These are phyloP conservation scores for Eutrema japonicum DNA, from an alignment of 345 rosid species.

Conservation along the genomic window DNA sequence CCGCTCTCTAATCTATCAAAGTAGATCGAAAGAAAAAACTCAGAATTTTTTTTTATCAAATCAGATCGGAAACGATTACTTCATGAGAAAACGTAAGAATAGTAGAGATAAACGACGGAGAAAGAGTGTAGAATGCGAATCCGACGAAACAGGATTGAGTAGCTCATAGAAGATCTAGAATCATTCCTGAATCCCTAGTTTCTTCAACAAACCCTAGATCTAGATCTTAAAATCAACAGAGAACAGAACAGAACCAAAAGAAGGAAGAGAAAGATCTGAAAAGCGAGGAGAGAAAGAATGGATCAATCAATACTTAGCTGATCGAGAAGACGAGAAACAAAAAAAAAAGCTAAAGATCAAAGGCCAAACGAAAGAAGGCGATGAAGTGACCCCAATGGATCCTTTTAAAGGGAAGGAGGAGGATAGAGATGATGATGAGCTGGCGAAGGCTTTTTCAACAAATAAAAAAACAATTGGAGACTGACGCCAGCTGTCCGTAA, in stretches of 20 bases:
- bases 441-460: slow-evolving; percentile 5
- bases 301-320: slow-evolving; percentile 40
- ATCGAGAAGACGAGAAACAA: slow-evolving; percentile 24
- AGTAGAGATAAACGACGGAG: slow-evolving; percentile 91
- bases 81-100: slow-evolving; percentile 87
- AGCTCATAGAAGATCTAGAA: slow-evolving; percentile 62
- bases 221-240: slow-evolving; percentile 24
- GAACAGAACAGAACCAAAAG: not conserved
- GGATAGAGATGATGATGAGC: slow-evolving; percentile 28
- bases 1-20: slow-evolving; percentile 28
- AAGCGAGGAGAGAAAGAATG: not conserved
- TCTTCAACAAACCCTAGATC: slow-evolving; percentile 36
- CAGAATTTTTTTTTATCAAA: not conserved
- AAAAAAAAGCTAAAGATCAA: not conserved
- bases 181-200: slow-evolving; percentile 48
- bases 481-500: slow-evolving; percentile 17
- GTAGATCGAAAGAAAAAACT: not conserved
- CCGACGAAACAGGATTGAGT: slow-evolving; percentile 63
- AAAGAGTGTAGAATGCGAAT: slow-evolving; percentile 83
- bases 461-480: not conserved
- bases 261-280: not conserved
- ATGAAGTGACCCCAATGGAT: not conserved
- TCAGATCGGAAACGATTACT: slow-evolving; percentile 33
- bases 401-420: slow-evolving; percentile 38
- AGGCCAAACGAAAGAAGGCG: slow-evolving; percentile 46